Evolutionary conservation across 1,139 yeast species (phyloP), one percentile per base, ranked within the genome.

Genomic region (Suzukiozyma palmioleophila): DNA sequence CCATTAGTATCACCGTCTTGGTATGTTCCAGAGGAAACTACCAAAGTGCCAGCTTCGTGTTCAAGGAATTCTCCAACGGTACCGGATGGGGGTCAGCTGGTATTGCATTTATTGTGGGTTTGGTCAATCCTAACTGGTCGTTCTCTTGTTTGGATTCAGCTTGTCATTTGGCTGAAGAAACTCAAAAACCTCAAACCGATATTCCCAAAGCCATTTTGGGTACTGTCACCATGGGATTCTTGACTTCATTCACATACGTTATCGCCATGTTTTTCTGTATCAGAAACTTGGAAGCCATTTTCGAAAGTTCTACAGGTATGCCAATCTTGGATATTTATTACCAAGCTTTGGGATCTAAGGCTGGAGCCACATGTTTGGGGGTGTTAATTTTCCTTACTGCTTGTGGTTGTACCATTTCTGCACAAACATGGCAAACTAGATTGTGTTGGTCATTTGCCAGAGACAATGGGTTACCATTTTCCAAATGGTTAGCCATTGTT

Each of bases 361-460:
- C 70, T 14, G 85, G 84, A 39, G 85, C 86, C 2, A 60, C 79
- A 32, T 69, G 77, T 43, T 66, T 84, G 36, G 85, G 82, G 34
- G 59, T 74, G 16, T 60, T 83, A 46, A 68, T 82, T 37, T 63
- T 80, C 41, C 64, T 77, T 39, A 81, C 88, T 9, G 82, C 85
- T 2, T 66, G 77, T 51, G 87, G 88, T 30, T 83, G 89, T 57
- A 79, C 79, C 43, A 79, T 82, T 46, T 75, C 85, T 7, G 74
- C 83, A 42, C 89, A 83, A 52, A 82, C 90, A 3, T 81, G 88
- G 86, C 85, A 79, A 62, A 81, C 87, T 34, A 69, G 88, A 56
- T 64, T 82, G 48, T 76, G 85, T 51, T 84, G 90, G 90, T 81
- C 89, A 8, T 84, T 83, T 56, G 72, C 88, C 13, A 77, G 90